phyloP scores from a whole-genome alignment of 352 stramenopile genomes.

The Aphanomyces astaci region DNA sequence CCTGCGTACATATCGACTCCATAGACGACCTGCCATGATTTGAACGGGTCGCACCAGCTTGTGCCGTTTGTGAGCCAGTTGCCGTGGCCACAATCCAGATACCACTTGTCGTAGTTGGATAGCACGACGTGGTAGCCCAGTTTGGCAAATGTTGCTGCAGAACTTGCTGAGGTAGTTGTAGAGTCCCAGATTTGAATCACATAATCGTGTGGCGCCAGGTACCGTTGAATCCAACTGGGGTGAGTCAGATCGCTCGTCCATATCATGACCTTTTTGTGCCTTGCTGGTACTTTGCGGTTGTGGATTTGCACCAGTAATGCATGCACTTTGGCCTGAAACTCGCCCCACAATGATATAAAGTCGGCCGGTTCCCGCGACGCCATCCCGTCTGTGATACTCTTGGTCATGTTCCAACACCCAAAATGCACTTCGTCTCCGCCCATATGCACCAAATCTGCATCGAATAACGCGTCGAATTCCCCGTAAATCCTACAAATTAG shows the following conservation, averaged over 20 bases:
- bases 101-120: conserved; percentile 18
- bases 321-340: conserved; percentile 16
- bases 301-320: neutral
- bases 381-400: conserved; percentile 13
- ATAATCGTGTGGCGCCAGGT: conserved; percentile 3
- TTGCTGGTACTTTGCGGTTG: too few relatives aligned
- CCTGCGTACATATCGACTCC: conserved; percentile 9
- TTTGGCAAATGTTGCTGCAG: neutral
- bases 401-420: conserved; percentile 22
- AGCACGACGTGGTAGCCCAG: conserved; percentile 11
- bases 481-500: conserved; percentile 18
- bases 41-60: conserved; percentile 20
- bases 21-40: conserved; percentile 22
- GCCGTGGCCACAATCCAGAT: conserved; percentile 20
- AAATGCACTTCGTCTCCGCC: conserved; percentile 26
- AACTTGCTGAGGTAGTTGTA: neutral
- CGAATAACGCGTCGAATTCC: conserved; percentile 21
- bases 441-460: conserved; percentile 25
- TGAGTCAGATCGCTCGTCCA: conserved; percentile 22
- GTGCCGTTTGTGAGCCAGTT: conserved; percentile 23
- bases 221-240: neutral
- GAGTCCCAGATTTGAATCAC: conserved; percentile 21
- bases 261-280: conserved; percentile 18
- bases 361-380: neutral
- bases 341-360: conserved; percentile 15